phyloP scores from a whole-genome alignment of 2,329 filamentous ascomycete genomes.

The Cadophora malorum region DNA sequence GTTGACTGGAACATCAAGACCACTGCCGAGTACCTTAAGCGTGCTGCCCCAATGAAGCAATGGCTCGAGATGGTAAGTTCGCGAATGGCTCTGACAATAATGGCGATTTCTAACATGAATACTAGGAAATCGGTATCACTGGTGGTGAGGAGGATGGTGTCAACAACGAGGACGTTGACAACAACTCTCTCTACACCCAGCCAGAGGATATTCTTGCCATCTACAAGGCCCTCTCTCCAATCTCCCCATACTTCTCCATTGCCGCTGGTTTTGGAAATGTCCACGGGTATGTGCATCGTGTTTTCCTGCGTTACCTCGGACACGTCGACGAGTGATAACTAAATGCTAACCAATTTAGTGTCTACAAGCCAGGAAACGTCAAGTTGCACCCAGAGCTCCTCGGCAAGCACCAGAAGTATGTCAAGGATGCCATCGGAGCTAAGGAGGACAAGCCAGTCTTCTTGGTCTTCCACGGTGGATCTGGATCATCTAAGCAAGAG shows the following conservation, averaged over 20 bases:
- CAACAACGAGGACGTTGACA: conserved; percentile 98
- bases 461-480: conserved; percentile 99
- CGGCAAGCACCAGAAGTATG: conserved; percentile 92
- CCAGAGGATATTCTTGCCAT: conserved; percentile 95
- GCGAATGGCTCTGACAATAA: no score
- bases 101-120: conserved; percentile 16
- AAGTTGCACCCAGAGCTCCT: conserved; percentile 96
- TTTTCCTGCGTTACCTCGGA: not conserved
- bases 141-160: conserved; percentile 98
- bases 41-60: conserved; percentile 95
- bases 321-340: not conserved
- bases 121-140: conserved; percentile 86
- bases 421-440: conserved; percentile 78
- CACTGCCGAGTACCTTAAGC: conserved; percentile 92
- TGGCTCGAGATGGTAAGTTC: conserved; percentile 92
- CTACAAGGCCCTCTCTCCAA: conserved; percentile 81
- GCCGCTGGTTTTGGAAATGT: conserved; percentile 98
- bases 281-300: conserved; percentile 59
- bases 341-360: conserved; percentile 52
- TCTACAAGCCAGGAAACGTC: conserved; percentile 98
- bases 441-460: conserved; percentile 90
- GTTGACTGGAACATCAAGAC: conserved; percentile 91
- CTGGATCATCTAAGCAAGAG: conserved; percentile 88
- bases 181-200: conserved; percentile 96
- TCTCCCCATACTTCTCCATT: conserved; percentile 97